Evolutionary conservation across 2,329 filamentous ascomycete genomes (phyloP).

Genomic region (Penicillium fuscoglaucum): DNA sequence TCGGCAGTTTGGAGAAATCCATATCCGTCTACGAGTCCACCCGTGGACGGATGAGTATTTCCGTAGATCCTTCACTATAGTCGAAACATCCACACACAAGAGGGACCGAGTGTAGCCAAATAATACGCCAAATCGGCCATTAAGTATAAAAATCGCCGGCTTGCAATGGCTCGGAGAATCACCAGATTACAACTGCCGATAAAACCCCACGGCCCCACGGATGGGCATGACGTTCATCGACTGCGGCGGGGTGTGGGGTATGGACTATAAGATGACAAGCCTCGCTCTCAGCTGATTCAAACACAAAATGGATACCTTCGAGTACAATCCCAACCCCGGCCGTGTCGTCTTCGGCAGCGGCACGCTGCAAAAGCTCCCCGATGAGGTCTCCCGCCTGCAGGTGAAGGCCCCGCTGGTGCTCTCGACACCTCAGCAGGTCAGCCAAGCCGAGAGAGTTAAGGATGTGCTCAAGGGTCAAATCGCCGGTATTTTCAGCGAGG

Average conservation of each 20-base stretch:
- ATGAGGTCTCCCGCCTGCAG: conserved; percentile 48
- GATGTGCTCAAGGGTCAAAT: conserved; percentile 48
- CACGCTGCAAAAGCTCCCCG: conserved; percentile 51
- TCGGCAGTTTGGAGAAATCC: not conserved
- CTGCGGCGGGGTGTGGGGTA: conserved; percentile 20
- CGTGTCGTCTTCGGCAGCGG: conserved; percentile 60
- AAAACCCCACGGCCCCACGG: conserved; percentile 20
- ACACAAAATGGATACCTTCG: conserved; percentile 53
- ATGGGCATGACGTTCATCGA: conserved; percentile 13
- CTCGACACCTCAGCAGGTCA: conserved; percentile 55
- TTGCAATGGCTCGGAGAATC: not conserved
- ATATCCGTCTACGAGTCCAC: not conserved
- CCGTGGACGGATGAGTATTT: not conserved
- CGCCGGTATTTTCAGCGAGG: conserved; percentile 56
- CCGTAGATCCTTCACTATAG: not conserved
- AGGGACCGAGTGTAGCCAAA: not conserved
- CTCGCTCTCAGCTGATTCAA: conserved; percentile 3
- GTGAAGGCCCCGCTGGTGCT: conserved; percentile 56
- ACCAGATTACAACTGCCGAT: conserved; percentile 16
- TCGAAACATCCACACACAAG: not conserved
- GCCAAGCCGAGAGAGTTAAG: conserved; percentile 49
- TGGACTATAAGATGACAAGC: conserved; percentile 19
- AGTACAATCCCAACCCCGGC: conserved; percentile 56
- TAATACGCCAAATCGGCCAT: not conserved
- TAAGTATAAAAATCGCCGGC: not conserved